Base-by-base conservation (phyloP, 768 basidiomycete species). In the Lentinula boryana region DNA sequence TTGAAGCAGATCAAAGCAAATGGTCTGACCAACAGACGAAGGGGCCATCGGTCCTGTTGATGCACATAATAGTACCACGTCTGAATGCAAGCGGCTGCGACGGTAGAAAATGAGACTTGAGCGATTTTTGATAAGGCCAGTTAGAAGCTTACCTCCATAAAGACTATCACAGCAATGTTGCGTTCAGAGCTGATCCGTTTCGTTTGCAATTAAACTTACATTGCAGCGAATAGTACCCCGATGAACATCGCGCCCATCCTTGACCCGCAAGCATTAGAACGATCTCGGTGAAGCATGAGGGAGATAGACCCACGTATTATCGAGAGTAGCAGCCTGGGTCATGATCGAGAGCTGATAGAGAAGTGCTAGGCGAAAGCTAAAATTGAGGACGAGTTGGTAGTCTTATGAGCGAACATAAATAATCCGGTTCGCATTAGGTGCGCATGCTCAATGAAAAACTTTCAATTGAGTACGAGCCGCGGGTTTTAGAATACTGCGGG, bases 161-260 rank as follows among this genome's bases (percentile, higher is more conserved):
- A 56, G 55, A 41, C 55, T 56, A n/a, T 15, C 13, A 8, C 12
- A 56, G 55, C 50, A 43, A n/a, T 5, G 13, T 43, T n/a, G 15
- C 40, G 21, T 43, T 43, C 15, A 43, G 38, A 43, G 23, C 18
- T 15, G 10, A 32, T 27, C 13, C 38, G 23, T 8, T 21, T 36
- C 15, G 35, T 40, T 18, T 12, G 13, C 16, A 16, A 27, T 10
- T 27, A 23, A 16, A 56, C 55, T 56, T 23, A 56, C 55, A 56
- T 23, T 43, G 36, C 55, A 36, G 55, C 55, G 15, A 23, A 27
- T 40, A 56, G 23, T 5, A 56, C 55, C 6, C 55, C 55, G 18
- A 56, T 43, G 55, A 56, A 56, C 55, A 56, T 56, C 55, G 55
- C 55, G 3, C 55, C 55, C 55, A 56, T 56, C 23, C 55, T 56